Evolutionary conservation across 345 rosid species (phyloP), one percentile per base, ranked within the genome.

Genomic region (Hypericum androsaemum): DNA sequence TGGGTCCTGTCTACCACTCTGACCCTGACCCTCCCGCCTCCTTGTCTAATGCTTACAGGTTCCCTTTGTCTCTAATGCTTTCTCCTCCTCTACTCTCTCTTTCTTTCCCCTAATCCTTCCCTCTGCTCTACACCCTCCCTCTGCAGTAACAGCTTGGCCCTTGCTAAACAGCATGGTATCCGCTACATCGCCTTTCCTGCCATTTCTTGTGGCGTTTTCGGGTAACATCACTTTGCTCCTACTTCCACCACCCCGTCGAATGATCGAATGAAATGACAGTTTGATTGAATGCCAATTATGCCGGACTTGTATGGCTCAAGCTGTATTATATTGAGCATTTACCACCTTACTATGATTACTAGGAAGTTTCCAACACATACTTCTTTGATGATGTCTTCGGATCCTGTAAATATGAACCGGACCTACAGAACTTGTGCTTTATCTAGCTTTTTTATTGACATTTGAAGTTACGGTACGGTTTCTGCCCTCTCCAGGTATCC

Each of bases 151-250:
- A 72, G 92, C 71, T 69, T 84, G 73, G 64, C 38, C 12, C 70
- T 82, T 47, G 96, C 92, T 53, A 82, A 73, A 68, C 85, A 77
- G 49, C 86, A 82, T 71, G 69, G 71, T 58, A 76, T 89, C 56
- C 65, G 76, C 48, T 86, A 71, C 64, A 64, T 89, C 62, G 97
- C 96, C 17, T 86, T 86, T 64, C 77, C 97, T 47, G 97, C 96
- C 41, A 77, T 89, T 49, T 82, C 88, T 45, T 89, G 96, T 60
- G 98, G 98, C 47, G 64, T 72, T 39, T 84, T 52, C 40, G 60
- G 89, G 94, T 86, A 73, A 60, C 32, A 22, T 4, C 32, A 22
- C 32, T 22, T 22, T 22, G 1, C 32, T 22, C 32, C 32, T 22
- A 22, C 32, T 22, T 22, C 32, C 32, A 22, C 32, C 32, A n/a